Evolutionary conservation across 2,329 filamentous ascomycete genomes (phyloP).

Genomic region (Myriosclerotinia duriaeana): DNA sequence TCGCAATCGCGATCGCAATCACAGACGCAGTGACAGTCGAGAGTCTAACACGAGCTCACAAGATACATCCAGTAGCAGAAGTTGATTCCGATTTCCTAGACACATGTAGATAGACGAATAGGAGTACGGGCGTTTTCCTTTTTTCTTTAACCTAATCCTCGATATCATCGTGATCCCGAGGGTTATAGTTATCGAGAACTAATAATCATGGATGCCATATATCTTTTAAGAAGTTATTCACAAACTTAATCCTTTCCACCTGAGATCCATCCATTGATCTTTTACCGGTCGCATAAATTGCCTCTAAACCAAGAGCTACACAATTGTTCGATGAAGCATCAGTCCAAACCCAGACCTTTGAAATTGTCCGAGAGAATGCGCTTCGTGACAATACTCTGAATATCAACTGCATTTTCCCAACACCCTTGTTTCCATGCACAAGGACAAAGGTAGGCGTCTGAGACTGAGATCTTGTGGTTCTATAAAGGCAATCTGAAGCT

Average conservation of each 20-base stretch:
- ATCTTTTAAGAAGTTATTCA: slow-evolving; percentile 27
- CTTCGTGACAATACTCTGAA: slow-evolving; percentile 27
- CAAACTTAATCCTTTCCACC: slow-evolving; percentile 27
- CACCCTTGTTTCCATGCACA: slow-evolving; percentile 24
- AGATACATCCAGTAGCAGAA: too few species aligned
- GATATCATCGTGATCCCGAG: slow-evolving; percentile 18
- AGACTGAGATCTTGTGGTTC: slow-evolving; percentile 23
- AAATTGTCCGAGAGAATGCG: slow-evolving; percentile 26
- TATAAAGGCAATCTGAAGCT: slow-evolving; percentile 25
- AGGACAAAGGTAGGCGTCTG: slow-evolving; percentile 26
- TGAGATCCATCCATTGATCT: slow-evolving; percentile 27
- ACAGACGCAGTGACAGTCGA: too few species aligned
- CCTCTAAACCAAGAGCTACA: slow-evolving; percentile 27
- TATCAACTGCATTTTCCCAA: slow-evolving; percentile 28
- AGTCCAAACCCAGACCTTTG: slow-evolving; percentile 28
- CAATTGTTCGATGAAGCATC: slow-evolving; percentile 26
- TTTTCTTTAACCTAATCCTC: too few species aligned
- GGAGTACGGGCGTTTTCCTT: too few species aligned
- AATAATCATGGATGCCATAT: slow-evolving; percentile 32
- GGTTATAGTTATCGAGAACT: slow-evolving; percentile 28
- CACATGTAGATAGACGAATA: too few species aligned
- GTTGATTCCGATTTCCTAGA: too few species aligned
- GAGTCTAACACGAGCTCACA: too few species aligned
- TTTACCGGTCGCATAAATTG: slow-evolving; percentile 27
- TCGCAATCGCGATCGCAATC: too few species aligned